phyloP scores from a whole-genome alignment of 495 filamentous ascomycete species.

The Podospora bellae-mahoneyi region DNA sequence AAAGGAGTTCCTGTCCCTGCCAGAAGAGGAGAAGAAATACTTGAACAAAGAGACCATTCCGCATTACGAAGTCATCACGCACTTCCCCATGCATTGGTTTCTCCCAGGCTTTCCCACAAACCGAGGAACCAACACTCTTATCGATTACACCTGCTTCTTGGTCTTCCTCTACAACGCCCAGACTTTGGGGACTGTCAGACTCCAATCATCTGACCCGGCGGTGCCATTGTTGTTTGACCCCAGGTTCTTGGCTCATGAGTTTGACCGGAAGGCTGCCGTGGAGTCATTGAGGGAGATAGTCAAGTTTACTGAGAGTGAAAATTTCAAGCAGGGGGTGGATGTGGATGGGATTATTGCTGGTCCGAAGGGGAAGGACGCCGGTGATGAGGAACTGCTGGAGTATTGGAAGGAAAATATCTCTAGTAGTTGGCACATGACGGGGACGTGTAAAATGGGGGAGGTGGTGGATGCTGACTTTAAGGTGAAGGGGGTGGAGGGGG shows the following conservation, averaged over 20 bases:
- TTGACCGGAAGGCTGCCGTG: conserved; percentile 53
- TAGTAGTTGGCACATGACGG: conserved; percentile 56
- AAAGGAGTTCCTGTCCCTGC: conserved; percentile 46
- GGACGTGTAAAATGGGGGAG: conserved; percentile 63
- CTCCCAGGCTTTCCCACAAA: conserved; percentile 31
- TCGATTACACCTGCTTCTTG: conserved; percentile 33
- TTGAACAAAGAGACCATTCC: conserved; percentile 45
- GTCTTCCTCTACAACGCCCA: conserved; percentile 39
- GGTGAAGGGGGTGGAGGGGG: conserved; percentile 51
- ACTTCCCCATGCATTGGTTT: conserved; percentile 47
- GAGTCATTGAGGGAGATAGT: conserved; percentile 51
- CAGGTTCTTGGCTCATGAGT: conserved; percentile 53
- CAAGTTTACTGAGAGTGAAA: conserved; percentile 39
- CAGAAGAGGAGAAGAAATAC: conserved; percentile 36
- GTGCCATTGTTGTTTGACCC: conserved; percentile 58
- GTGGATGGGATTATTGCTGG: conserved; percentile 40
- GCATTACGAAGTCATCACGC: conserved; percentile 37
- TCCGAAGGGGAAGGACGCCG: conserved; percentile 38
- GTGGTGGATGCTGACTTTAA: conserved; percentile 55
- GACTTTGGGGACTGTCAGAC: conserved; percentile 47
- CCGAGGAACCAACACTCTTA: conserved; percentile 10
- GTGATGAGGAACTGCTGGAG: conserved; percentile 55
- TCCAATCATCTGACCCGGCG: conserved; percentile 54
- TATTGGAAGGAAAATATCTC: conserved; percentile 41
- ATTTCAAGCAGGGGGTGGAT: conserved; percentile 42